Percentiles rank a stretch among this genome's conserved stretches.
Conservation (phyloP, 768 basidiomycete species). For the Lactarius sp. region DNA sequence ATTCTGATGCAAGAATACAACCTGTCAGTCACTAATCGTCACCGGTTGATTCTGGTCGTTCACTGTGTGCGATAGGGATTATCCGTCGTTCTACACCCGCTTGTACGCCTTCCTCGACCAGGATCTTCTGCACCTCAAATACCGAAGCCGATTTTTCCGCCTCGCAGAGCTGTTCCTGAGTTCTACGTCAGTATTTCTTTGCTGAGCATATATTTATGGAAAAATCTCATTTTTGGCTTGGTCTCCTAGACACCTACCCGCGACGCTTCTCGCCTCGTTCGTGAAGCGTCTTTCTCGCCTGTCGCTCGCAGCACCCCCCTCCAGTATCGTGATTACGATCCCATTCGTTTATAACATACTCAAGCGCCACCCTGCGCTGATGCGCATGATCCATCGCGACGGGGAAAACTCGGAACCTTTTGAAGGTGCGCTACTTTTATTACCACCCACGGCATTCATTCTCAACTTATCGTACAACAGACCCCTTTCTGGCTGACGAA, state of each 20-base stretch:
- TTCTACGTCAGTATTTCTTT: conserved; percentile 57
- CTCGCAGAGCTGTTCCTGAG: conserved; percentile 86
- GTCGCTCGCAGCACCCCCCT: conserved; percentile 79
- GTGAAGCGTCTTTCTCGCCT: conserved; percentile 86
- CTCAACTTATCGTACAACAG: conserved; percentile 34
- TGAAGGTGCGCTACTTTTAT: conserved; percentile 1
- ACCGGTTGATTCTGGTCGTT: neutral
- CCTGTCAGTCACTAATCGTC: conserved; percentile 51
- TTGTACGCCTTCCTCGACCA: conserved; percentile 87
- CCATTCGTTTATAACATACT: conserved; percentile 94
- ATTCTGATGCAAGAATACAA: conserved; percentile 90
- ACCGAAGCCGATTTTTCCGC: conserved; percentile 93
- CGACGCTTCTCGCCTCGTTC: conserved; percentile 90
- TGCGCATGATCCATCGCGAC: conserved; percentile 85
- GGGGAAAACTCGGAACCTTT: conserved; percentile 33
- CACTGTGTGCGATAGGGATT: conserved; percentile 57
- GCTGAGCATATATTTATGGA: neutral
- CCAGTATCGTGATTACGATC: conserved; percentile 84
- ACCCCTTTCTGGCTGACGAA: conserved; percentile 68
- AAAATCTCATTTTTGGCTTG: neutral
- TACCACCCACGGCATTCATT: neutral
- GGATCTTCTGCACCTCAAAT: conserved; percentile 84
- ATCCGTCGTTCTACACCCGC: conserved; percentile 90
- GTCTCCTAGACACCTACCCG: conserved; percentile 69
- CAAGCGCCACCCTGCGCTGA: conserved; percentile 85